Base-by-base conservation (phyloP, 257 asterid genomes). In the Solanum tarijense region DNA sequence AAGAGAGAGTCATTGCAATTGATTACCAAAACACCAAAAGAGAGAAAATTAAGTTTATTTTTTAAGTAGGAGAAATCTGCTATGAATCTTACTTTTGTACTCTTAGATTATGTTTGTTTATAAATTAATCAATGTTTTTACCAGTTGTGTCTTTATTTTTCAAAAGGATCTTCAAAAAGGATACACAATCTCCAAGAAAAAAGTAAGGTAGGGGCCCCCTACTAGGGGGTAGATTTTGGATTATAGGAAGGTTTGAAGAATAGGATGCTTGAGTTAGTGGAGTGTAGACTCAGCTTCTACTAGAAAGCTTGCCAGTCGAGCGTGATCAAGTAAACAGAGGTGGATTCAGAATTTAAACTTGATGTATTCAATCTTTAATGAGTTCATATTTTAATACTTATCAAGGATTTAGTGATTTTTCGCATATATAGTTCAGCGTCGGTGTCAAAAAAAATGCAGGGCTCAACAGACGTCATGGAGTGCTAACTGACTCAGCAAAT, bases 261-360 rank as follows among this genome's bases (percentile, higher is more conserved):
- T 86, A 85, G 86, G 93, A 85, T 91, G 88, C 90, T 87, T 82
- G 87, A 88, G 89, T 68, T 86, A 90, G 92, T 93, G 94, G 94
- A 90, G 87, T 89, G 83, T 86, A 88, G 89, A 93, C 89, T 90
- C 91, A 90, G 88, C 91, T 90, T 91, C 92, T 84, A 91, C 89
- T 88, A 43, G 87, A 88, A 85, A 90, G 89, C 81, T 69, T 84
- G 38, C 36, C 20, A 86, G 36, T 83, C 73, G 21, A 85, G 60
- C 4, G 35, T 75, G 32, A 43, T 88, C 46, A 81, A 87, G 4
- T 8, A 85, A 35, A 27, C 1, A 79, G 18, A 43, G 10, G 16
- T 3, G 31, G 6, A 82, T 46, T 20, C 69, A 46, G 34, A 34
- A 41, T 71, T 65, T 85, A 29, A 85, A 34, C 31, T 39, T 43